Conservation (phyloP, 306 rosid genomes). For the Spatholobus suberectus region DNA sequence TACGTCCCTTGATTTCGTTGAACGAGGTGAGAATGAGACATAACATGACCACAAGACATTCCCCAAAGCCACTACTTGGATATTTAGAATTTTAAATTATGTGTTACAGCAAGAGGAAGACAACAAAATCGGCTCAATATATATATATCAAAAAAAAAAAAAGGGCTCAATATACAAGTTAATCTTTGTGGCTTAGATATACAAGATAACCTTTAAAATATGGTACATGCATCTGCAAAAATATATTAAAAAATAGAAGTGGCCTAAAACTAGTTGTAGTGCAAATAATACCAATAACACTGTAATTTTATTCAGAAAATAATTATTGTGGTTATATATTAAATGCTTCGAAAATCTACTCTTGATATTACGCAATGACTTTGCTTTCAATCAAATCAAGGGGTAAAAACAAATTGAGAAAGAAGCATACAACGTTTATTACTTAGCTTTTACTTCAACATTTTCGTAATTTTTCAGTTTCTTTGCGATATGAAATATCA, state of each 20-base stretch:
- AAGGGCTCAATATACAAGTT: neutral
- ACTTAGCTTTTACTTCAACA: conserved; percentile 13
- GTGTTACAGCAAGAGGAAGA: neutral
- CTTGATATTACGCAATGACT: neutral
- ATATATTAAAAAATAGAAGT: neutral
- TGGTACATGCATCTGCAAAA: neutral
- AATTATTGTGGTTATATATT: neutral
- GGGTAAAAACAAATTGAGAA: neutral
- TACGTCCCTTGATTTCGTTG: too few relatives aligned
- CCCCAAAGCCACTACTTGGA: neutral
- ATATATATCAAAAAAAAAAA: too few relatives aligned
- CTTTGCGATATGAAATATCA: neutral
- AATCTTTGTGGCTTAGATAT: neutral
- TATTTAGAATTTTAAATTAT: neutral
- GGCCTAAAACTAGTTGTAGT: neutral
- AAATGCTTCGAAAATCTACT: neutral
- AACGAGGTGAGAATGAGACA: too few relatives aligned
- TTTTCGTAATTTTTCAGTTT: neutral
- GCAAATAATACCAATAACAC: neutral
- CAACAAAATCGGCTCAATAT: neutral
- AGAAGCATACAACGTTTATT: neutral
- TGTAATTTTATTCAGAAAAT: neutral
- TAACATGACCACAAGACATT: too few relatives aligned
- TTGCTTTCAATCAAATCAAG: conserved; percentile 18
- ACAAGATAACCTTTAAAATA: neutral